Evolutionary conservation across 805 yeast species (phyloP), one percentile per base, ranked within the genome.

Genomic region (Metschnikowia sp.): DNA sequence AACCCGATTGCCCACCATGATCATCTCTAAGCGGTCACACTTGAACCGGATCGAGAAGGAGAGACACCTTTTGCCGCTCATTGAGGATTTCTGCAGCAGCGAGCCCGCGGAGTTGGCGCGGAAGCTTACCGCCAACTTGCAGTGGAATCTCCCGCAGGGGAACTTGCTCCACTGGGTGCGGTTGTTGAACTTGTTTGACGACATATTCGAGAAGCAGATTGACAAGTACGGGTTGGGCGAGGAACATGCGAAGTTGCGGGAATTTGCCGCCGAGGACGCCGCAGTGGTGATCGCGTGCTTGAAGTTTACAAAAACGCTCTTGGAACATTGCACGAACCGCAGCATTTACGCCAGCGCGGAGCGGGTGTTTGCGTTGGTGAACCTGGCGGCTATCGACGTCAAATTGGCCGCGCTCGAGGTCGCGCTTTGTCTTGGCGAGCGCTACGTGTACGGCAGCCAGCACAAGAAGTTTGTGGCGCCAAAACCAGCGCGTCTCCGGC

Each of bases 131-230:
- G 51, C 51, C 3, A 69, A 77, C 49, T 56, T 72, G 50, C 60
- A 56, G 13, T 83, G 89, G 89, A 77, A 76, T 30, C 68, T 83
- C 22, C 84, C 88, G 8, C 72, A 81, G 50, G 87, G 86, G 33
- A 86, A 88, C 55, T 65, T 92, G 32, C 77, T 76, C 50, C 83
- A 83, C 49, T 91, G 96, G 94, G 78, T 87, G 29, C 77, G 84
- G 0, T 81, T 88, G 1, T 70, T 92, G 56, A 86, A 89, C 63
- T 73, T 84, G 56, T 81, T 91, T 59, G 97, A 91, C 61, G 75
- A 71, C 10, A 74, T 88, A 7, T 68, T 88, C 44, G 86, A 82
- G 43, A 56, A 58, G 3, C 68, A 77, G 19, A 76, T 86, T 12
- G 66, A 66, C 8, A 79, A 79, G 50, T 85, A 88, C 57, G 70